These are phyloP conservation scores for Dactylellina haptotyla DNA, from an alignment of 2,329 filamentous ascomycete species.

Conservation along the genomic window DNA sequence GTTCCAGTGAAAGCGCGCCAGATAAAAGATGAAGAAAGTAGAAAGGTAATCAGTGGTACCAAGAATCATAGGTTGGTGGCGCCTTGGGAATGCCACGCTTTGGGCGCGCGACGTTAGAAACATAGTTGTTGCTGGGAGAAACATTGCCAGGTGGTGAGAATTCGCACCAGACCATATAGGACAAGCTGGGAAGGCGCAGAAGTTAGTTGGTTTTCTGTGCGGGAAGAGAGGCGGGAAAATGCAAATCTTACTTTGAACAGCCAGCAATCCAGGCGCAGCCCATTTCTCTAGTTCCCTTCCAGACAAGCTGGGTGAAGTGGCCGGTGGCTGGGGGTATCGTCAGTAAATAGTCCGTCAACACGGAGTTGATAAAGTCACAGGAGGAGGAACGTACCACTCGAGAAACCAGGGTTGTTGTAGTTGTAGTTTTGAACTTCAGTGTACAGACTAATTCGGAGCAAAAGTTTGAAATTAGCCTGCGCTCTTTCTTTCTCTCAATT, in stretches of 20 bases:
- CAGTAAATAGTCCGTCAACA: too few species aligned
- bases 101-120: constrained; percentile 25
- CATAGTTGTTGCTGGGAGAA: constrained; percentile 25
- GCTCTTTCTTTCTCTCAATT: not conserved
- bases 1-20: not conserved
- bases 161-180: constrained; percentile 52
- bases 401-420: constrained; percentile 42
- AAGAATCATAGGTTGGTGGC: constrained; percentile 41
- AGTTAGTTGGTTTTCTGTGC: constrained; percentile 9
- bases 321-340: constrained; percentile 65
- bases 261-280: constrained; percentile 65
- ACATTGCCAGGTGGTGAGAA: constrained; percentile 42
- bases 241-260: constrained; percentile 40
- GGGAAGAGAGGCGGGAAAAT: not conserved
- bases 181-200: constrained; percentile 16
- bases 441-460: constrained; percentile 25
- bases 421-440: constrained; percentile 45
- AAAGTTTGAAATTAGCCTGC: not conserved
- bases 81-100: constrained; percentile 23
- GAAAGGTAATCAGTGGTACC: constrained; percentile 17
- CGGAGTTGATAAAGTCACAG: not conserved
- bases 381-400: constrained; percentile 20
- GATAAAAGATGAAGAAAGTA: not conserved
- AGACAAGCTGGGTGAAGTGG: constrained; percentile 79
- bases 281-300: constrained; percentile 71